Evolutionary conservation across 2,329 filamentous ascomycete species (phyloP).

Genomic region (Cadophora gregata): DNA sequence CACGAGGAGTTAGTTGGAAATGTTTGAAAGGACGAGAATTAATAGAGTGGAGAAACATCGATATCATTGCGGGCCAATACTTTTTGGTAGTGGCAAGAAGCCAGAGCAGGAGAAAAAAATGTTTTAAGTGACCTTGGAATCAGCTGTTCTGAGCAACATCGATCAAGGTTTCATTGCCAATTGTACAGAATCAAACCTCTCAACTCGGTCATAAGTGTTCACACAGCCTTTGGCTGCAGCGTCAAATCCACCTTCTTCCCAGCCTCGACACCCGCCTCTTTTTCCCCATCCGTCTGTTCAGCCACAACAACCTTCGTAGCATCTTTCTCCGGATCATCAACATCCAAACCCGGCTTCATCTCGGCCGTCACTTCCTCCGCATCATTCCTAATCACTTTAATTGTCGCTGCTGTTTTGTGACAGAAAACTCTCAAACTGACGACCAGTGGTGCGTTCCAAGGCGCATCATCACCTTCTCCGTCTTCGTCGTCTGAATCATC

Average conservation of each 20-base stretch:
- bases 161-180: background rate
- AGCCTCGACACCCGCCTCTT: background rate
- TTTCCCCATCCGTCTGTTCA: background rate
- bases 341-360: slow-evolving; percentile 46
- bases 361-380: slow-evolving; percentile 30
- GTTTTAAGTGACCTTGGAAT: background rate
- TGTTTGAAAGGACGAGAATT: no score
- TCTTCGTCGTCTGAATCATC: slow-evolving; percentile 50
- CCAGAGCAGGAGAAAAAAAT: background rate
- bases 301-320: background rate
- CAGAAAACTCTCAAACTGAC: slow-evolving; percentile 67
- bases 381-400: slow-evolving; percentile 37
- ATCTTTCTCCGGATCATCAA: slow-evolving; percentile 47
- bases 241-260: background rate
- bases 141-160: background rate
- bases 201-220: background rate
- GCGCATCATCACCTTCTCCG: slow-evolving; percentile 60
- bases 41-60: background rate
- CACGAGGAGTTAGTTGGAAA: no score
- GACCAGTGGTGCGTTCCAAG: slow-evolving; percentile 68
- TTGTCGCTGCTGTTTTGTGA: slow-evolving; percentile 47
- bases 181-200: background rate
- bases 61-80: background rate
- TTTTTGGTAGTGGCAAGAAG: background rate
- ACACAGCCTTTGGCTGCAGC: background rate